Percentiles rank a stretch among this genome's conserved stretches.
These are phyloP conservation scores for Incumbomyces delicatus DNA, from an alignment of 2,329 filamentous ascomycete species.

Conservation along the genomic window DNA sequence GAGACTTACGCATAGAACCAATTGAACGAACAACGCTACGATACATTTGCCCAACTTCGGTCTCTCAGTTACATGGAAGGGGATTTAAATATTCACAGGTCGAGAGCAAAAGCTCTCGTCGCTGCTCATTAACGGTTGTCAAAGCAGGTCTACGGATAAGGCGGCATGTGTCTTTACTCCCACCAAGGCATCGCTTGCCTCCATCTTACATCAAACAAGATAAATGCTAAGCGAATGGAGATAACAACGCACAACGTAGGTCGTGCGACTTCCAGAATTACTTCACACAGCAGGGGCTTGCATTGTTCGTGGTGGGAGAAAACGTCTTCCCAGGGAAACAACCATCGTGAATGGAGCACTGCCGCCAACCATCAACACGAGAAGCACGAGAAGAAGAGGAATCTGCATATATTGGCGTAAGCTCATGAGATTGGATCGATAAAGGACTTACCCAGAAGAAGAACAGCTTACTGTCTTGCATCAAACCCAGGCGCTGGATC, in stretches of 20 bases:
- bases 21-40: too few relatives aligned
- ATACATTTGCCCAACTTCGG: too few relatives aligned
- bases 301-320: neutral
- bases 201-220: too few relatives aligned
- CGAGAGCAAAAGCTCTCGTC: too few relatives aligned
- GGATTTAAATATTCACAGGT: too few relatives aligned
- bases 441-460: slow-evolving; percentile 41
- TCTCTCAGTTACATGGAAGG: too few relatives aligned
- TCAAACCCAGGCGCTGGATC: slow-evolving; percentile 26
- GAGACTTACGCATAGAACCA: too few relatives aligned
- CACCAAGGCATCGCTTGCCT: neutral
- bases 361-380: slow-evolving; percentile 37
- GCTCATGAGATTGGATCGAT: neutral
- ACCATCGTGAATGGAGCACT: slow-evolving; percentile 12
- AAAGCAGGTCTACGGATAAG: too few relatives aligned
- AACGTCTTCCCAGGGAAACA: neutral
- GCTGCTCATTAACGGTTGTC: too few relatives aligned
- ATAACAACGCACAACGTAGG: neutral
- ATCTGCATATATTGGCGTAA: slow-evolving; percentile 29
- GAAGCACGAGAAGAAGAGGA: slow-evolving; percentile 37
- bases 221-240: neutral
- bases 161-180: too few relatives aligned
- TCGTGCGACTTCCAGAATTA: neutral
- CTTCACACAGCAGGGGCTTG: neutral
- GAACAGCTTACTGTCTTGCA: slow-evolving; percentile 43